Evolutionary conservation across 164 flowering plant genomes (phyloP).

Genomic region (Platanus orientalis): DNA sequence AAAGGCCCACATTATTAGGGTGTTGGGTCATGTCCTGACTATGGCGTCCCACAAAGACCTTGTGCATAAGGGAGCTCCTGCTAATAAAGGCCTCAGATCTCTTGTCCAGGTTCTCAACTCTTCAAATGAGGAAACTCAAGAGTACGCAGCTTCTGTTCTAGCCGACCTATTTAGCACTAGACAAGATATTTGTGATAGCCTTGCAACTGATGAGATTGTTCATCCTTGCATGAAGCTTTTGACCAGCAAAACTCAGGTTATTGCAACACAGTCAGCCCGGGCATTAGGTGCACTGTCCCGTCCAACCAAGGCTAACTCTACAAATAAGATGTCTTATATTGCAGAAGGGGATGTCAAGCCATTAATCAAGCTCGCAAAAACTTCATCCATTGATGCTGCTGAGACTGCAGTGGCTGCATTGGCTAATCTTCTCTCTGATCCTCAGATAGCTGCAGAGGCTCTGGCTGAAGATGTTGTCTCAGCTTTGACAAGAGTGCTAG

Average conservation of each 20-base stretch:
- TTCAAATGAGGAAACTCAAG: conserved; percentile 80
- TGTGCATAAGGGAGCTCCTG: conserved; percentile 61
- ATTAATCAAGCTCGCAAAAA: conserved; percentile 73
- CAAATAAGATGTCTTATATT: conserved; percentile 58
- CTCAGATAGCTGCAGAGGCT: conserved; percentile 80
- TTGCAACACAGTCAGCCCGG: conserved; percentile 80
- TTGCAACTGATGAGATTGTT: conserved; percentile 88
- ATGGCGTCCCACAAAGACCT: conserved; percentile 65
- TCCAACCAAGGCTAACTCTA: conserved; percentile 46
- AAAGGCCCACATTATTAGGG: conserved; percentile 56
- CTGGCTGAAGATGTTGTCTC: conserved; percentile 77
- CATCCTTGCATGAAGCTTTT: conserved; percentile 81
- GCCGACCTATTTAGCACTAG: conserved; percentile 73
- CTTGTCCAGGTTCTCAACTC: conserved; percentile 81
- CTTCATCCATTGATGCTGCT: conserved; percentile 75
- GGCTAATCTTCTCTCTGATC: conserved; percentile 82
- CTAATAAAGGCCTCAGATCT: conserved; percentile 67
- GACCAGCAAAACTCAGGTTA: conserved; percentile 70
- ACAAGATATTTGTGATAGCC: conserved; percentile 77
- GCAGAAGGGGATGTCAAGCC: conserved; percentile 78
- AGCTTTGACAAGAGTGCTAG: conserved; percentile 69
- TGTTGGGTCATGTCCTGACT: conserved; percentile 81
- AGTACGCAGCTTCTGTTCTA: conserved; percentile 74
- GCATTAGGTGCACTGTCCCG: conserved; percentile 84
- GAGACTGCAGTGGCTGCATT: conserved; percentile 89